Evolutionary conservation across 306 rosid species (phyloP), one percentile per base, ranked within the genome.

Genomic region (Trichosanthes truncata): DNA sequence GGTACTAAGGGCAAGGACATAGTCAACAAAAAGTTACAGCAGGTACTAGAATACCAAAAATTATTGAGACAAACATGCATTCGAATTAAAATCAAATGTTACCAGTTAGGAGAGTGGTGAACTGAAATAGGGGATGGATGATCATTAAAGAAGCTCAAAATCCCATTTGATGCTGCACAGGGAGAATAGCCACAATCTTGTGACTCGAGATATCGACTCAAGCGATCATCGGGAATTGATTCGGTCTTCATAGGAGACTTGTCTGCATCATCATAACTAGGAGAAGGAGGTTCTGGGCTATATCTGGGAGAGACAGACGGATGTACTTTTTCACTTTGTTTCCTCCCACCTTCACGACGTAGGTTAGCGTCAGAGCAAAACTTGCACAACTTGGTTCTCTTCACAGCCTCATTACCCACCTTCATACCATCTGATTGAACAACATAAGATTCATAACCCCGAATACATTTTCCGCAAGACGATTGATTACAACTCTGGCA

Each of bases 301-400:
- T 85, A 81, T 35, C 88, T 85, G 3, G 97, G 98, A 79, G 97
- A 91, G n/a, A 80, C 88, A 48, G 97, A 87, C 84, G 98, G 98
- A 84, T 93, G 86, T 21, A 96, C 97, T 83, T 96, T 90, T 81
- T 93, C 94, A 80, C 82, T 67, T 49, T 75, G 75, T 83, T 85
- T 90, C 57, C 84, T 80, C 78, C 84, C 91, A 76, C 68, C 84
- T 80, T 85, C 92, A 85, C 11, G 35, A 77, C 83, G 82, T 57
- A 23, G 63, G 68, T 80, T 76, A 79, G 46, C 80, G 83, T 71
- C 86, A 2, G 88, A 89, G 84, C 98, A 95, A 59, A 82, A 80
- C 86, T 88, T 90, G 88, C 97, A 95, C 60, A 77, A 88, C 82
- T 78, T 63, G n/a, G 81, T 51, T 74, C 73, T 85, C 76, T 78